Conservation (phyloP, 768 basidiomycete species). For the Suillus occidentalis region DNA sequence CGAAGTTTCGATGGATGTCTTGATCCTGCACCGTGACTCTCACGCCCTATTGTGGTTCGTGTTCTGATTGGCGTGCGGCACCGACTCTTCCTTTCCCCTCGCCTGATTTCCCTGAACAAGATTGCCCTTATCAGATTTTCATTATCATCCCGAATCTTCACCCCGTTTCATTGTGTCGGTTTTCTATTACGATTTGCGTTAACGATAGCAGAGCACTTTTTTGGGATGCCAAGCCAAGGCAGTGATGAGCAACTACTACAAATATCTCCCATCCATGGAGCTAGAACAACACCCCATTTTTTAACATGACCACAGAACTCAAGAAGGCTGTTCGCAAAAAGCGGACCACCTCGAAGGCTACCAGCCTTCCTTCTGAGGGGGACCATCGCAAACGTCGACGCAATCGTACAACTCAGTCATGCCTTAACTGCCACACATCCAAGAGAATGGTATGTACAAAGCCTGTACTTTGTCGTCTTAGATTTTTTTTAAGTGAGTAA, state of each 20-base stretch:
- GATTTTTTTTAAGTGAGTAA: not conserved
- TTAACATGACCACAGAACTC: conserved; percentile 29
- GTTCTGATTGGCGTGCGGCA: conserved; percentile 16
- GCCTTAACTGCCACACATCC: conserved; percentile 71
- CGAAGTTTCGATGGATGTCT: too few relatives aligned
- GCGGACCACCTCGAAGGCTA: conserved; percentile 24
- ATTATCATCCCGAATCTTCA: not conserved
- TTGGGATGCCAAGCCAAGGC: conserved; percentile 22
- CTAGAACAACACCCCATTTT: not conserved
- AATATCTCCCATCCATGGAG: conserved; percentile 22
- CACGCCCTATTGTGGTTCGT: conserved; percentile 19
- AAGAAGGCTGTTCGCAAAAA: conserved; percentile 28
- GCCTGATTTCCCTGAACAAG: conserved; percentile 13
- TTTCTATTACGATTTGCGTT: conserved; percentile 12
- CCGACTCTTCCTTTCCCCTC: conserved; percentile 13
- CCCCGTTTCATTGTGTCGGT: conserved; percentile 12
- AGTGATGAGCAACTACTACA: conserved; percentile 22
- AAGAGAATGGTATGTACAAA: conserved; percentile 60
- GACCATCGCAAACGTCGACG: conserved; percentile 64
- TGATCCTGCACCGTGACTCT: too few relatives aligned
- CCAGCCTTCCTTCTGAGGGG: conserved; percentile 38
- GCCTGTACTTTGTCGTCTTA: too few relatives aligned
- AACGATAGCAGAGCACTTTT: conserved; percentile 2
- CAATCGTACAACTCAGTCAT: conserved; percentile 73
- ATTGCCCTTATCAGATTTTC: conserved; percentile 14